A percentile compares a stretch with the other conserved stretches of the same genome.
Conservation (phyloP, 2,329 filamentous ascomycete species). For the Herpotrichia juniperi region DNA sequence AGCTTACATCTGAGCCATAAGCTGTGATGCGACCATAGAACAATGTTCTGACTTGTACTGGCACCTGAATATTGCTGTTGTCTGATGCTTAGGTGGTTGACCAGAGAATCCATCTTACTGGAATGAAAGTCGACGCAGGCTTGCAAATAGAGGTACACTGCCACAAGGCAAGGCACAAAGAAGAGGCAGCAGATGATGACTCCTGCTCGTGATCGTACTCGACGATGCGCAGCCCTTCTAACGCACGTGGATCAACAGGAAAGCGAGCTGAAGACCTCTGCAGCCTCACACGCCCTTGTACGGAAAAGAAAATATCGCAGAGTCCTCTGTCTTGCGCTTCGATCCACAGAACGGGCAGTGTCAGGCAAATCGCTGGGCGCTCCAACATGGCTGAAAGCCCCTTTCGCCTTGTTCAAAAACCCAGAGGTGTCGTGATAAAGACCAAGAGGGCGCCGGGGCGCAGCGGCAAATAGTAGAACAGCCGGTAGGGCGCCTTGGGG, state of each 20-base stretch:
- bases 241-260: background rate
- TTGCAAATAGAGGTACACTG: too few species aligned
- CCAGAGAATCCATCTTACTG: too few species aligned
- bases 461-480: slow-evolving; percentile 11
- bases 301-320: background rate
- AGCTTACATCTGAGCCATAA: too few species aligned
- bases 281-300: background rate
- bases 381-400: background rate
- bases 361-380: slow-evolving; percentile 8
- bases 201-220: too few species aligned
- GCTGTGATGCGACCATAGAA: too few species aligned
- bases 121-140: too few species aligned
- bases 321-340: background rate
- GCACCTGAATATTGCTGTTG: too few species aligned
- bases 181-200: too few species aligned
- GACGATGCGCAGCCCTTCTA: background rate
- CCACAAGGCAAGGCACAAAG: too few species aligned
- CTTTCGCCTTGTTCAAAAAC: background rate
- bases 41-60: too few species aligned
- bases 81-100: too few species aligned
- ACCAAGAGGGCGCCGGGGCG: slow-evolving; percentile 22
- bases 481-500: slow-evolving; percentile 7
- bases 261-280: background rate
- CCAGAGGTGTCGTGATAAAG: background rate
- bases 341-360: background rate